These are phyloP conservation scores for Candida smagusa DNA, from an alignment of 1,139 yeast species.

Conservation along the genomic window DNA sequence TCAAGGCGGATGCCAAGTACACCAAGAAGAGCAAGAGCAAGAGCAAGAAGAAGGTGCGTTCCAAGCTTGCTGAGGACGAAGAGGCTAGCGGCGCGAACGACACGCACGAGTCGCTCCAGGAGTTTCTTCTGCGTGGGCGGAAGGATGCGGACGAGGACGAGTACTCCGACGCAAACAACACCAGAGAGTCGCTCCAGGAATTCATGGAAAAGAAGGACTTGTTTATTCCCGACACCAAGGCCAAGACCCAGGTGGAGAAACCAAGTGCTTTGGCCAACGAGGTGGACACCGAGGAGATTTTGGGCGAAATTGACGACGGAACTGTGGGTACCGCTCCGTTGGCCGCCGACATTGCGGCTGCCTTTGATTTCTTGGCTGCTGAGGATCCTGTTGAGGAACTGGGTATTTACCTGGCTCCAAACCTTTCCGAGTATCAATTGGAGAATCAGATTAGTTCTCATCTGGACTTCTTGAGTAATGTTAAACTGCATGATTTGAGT, in stretches of 20 bases:
- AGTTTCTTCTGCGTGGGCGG: conserved; percentile 6
- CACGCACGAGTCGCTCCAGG: conserved; percentile 9
- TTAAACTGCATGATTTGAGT: conserved; percentile 40
- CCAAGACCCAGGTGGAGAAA: not conserved
- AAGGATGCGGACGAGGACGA: conserved; percentile 7
- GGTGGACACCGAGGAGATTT: not conserved
- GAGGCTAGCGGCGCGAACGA: conserved; percentile 11
- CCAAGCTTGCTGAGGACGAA: conserved; percentile 4
- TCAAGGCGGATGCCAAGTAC: conserved; percentile 45
- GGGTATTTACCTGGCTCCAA: conserved; percentile 39
- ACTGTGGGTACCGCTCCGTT: conserved; percentile 1
- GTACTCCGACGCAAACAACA: conserved; percentile 12
- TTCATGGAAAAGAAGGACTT: conserved; percentile 8
- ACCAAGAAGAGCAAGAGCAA: conserved; percentile 5
- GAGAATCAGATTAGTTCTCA: conserved; percentile 40
- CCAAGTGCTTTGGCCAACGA: not conserved
- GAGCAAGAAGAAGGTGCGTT: conserved; percentile 2
- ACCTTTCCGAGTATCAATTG: conserved; percentile 46
- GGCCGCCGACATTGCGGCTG: conserved; percentile 7
- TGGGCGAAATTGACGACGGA: conserved; percentile 1
- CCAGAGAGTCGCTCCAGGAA: conserved; percentile 9
- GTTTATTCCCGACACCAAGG: conserved; percentile 5
- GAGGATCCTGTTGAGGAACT: conserved; percentile 21
- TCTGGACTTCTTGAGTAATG: conserved; percentile 31
- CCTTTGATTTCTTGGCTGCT: conserved; percentile 6